Conservation (phyloP, 805 yeast species). For the Starmerella potacharoeniae region DNA sequence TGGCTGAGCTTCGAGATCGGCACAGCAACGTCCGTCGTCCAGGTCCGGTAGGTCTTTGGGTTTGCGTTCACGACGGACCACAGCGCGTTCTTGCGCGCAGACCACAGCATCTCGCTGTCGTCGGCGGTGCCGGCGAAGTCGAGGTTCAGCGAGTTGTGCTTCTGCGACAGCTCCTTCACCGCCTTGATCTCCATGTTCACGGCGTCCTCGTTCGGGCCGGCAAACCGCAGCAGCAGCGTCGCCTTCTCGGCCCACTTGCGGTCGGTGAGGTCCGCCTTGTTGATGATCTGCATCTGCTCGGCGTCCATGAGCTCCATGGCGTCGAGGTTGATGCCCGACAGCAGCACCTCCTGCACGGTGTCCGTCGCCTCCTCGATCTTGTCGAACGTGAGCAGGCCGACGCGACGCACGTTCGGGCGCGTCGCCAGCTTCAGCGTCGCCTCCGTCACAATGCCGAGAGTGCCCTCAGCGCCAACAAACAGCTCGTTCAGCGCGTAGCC, state of each 20-base stretch:
- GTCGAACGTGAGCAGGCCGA: conserved; percentile 54
- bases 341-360: conserved; percentile 44
- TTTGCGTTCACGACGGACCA: conserved; percentile 65
- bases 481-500: conserved; percentile 72
- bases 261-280: conserved; percentile 45
- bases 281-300: conserved; percentile 62
- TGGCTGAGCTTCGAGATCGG: conserved; percentile 61
- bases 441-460: conserved; percentile 44
- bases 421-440: conserved; percentile 38
- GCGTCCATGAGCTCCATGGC: conserved; percentile 73
- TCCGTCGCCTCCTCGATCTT: conserved; percentile 10
- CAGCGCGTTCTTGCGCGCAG: conserved; percentile 68
- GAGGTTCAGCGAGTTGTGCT: conserved; percentile 42
- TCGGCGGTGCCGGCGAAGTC: conserved; percentile 54
- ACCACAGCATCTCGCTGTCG: conserved; percentile 64
- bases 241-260: conserved; percentile 56
- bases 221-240: conserved; percentile 49
- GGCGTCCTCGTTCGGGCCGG: conserved; percentile 33
- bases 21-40: conserved; percentile 58
- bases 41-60: conserved; percentile 68
- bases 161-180: conserved; percentile 24
- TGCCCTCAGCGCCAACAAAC: conserved; percentile 78
- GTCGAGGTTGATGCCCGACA: conserved; percentile 54
- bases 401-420: conserved; percentile 36
- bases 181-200: conserved; percentile 43